Conservation (phyloP, 306 rosid genomes). For the Lathyrus sativus region DNA sequence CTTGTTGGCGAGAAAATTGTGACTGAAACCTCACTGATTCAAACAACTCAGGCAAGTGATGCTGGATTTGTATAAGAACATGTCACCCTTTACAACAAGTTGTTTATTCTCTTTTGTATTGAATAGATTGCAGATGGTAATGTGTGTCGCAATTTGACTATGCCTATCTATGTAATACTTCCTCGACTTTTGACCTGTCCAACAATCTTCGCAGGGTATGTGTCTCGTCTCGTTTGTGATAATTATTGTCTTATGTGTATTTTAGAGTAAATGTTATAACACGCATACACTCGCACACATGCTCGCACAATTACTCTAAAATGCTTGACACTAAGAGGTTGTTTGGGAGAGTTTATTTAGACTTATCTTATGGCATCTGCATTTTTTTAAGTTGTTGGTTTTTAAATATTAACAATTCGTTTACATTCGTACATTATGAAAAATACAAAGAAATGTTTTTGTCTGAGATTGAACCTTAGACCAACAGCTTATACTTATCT, state of each 20-base stretch:
- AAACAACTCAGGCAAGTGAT: slow-evolving; percentile 77
- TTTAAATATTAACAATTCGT: too few relatives aligned
- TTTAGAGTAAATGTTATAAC: not conserved
- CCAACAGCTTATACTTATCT: too few relatives aligned
- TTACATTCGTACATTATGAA: too few relatives aligned
- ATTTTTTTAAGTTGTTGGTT: too few relatives aligned
- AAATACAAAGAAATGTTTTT: too few relatives aligned
- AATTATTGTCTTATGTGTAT: not conserved
- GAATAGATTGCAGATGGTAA: slow-evolving; percentile 92
- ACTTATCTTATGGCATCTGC: not conserved
- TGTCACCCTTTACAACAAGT: slow-evolving; percentile 11
- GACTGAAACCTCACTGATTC: slow-evolving; percentile 79
- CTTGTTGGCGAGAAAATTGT: slow-evolving; percentile 82
- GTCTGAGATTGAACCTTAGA: too few relatives aligned
- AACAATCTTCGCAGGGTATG: slow-evolving; percentile 85
- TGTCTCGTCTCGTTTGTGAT: slow-evolving; percentile 1
- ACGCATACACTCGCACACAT: not conserved
- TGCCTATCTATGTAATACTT: slow-evolving; percentile 75
- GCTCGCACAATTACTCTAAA: not conserved
- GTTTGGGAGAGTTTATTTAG: not conserved
- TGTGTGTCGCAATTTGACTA: slow-evolving; percentile 57
- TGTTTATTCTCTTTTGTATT: slow-evolving; percentile 24
- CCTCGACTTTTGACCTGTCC: slow-evolving; percentile 96
- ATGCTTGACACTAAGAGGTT: not conserved
- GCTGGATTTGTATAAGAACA: slow-evolving; percentile 19